Percentiles rank a stretch among this genome's conserved stretches.
phyloP scores from a whole-genome alignment of 163 green algal species.

The Smithsoniella earleae region DNA sequence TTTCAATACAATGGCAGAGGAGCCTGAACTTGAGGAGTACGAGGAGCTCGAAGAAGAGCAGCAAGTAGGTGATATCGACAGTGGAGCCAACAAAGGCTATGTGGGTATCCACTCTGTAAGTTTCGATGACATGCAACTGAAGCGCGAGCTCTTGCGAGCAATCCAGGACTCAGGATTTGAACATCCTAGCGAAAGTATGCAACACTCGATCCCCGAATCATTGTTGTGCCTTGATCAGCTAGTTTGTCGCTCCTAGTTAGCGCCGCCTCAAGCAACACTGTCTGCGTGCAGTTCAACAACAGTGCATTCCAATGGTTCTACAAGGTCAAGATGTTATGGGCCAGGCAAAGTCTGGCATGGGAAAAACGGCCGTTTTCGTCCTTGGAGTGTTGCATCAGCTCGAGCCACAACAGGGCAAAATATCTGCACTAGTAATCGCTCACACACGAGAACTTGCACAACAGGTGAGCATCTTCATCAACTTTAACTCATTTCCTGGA shows the following conservation, averaged over 20 bases:
- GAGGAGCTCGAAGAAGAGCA: conserved; percentile 32
- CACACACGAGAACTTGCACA: conserved; percentile 97
- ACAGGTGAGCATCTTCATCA: conserved; percentile 63
- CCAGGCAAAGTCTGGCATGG: conserved; percentile 99
- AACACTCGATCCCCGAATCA: background rate
- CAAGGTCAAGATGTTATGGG: conserved; percentile 96
- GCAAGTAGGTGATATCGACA: conserved; percentile 37
- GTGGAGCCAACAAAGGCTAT: conserved; percentile 81
- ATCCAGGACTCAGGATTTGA: conserved; percentile 98
- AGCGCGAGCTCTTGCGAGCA: conserved; percentile 73
- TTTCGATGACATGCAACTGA: conserved; percentile 98
- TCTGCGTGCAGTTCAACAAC: conserved; percentile 86
- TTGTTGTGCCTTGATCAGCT: background rate
- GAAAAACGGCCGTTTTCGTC: conserved; percentile 99
- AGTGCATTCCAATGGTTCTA: conserved; percentile 97
- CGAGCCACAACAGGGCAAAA: conserved; percentile 66
- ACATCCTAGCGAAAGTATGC: conserved; percentile 91
- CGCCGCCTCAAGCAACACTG: background rate
- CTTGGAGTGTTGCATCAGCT: conserved; percentile 95
- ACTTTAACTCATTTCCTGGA: too few relatives aligned
- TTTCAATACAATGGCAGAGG: conserved; percentile 32
- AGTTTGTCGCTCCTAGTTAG: background rate
- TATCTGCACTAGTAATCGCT: conserved; percentile 79
- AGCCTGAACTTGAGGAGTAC: conserved; percentile 40
- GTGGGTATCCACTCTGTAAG: conserved; percentile 93